Evolutionary conservation across 2,329 filamentous ascomycete genomes (phyloP), one percentile per base, ranked within the genome.

Genomic region (Acephala macrosclerotiorum): DNA sequence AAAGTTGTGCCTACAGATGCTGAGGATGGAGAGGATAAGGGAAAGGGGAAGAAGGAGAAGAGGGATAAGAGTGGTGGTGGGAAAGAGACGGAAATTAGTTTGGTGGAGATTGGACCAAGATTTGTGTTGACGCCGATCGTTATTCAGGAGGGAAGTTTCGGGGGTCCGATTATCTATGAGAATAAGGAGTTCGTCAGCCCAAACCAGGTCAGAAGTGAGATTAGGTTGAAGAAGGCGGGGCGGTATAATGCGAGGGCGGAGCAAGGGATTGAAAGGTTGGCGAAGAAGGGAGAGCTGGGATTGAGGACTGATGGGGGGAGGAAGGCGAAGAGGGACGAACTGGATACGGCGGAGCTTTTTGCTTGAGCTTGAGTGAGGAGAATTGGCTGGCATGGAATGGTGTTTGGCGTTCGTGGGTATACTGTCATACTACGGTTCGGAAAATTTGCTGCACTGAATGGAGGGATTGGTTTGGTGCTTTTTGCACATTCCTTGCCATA

Each of bases 151-250:
- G 94, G 93, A 51, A 94, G 92, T 67, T 98, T 99, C 73, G 95
- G 95, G 61, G 96, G 96, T 0, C 95, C 96, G 2, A 93, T 98
- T 70, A 96, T 99, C 76, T 99, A 97, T 81, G 93, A 98, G 84
- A 98, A 98, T 83, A 96, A 93, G 84, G 91, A 97, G 78, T 99
- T 97, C 75, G 92, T 99, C 61, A 96, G 91, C 72, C 96, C 96
- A 11, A 99, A 99, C 86, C 93, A 97, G 80, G 88, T 98, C 70
- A 86, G 96, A 71, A 85, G 93, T 47, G 96, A 98, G 70, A 79
- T 97, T 72, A 85, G 93, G 72, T 83, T 88, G 79, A 84, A 86
- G 72, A 94, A 93, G 83, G 93, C 94, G 0, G 86, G 88, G 58
- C 88, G 88, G 72, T 95, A 96, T 81, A 92, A 92, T 71, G 84